Conservation (phyloP, 805 yeast species). For the Candida easanensis region DNA sequence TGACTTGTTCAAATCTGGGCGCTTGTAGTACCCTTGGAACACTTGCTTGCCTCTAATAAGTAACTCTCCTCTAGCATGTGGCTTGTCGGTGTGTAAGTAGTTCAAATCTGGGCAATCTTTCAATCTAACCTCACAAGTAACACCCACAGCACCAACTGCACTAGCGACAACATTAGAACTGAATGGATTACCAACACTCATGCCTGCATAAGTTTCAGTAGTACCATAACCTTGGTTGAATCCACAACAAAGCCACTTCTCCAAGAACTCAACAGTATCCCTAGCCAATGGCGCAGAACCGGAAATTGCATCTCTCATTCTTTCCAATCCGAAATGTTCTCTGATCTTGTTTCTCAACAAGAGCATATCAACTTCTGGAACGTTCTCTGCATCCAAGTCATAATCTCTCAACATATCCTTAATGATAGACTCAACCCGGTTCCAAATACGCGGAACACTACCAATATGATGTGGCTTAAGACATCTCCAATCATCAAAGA, state of each 20-base stretch:
- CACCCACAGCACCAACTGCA: constrained; percentile 40
- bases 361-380: constrained; percentile 31
- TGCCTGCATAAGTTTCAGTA: constrained; percentile 53
- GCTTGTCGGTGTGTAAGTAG: constrained; percentile 25
- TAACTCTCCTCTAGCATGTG: constrained; percentile 43
- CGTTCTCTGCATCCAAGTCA: neutral
- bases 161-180: neutral
- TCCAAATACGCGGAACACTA: constrained; percentile 54
- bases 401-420: constrained; percentile 30
- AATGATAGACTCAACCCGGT: constrained; percentile 46
- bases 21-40: constrained; percentile 48
- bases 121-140: constrained; percentile 45
- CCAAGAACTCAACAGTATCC: constrained; percentile 51
- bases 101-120: constrained; percentile 48
- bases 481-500: constrained; percentile 47
- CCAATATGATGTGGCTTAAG: constrained; percentile 44
- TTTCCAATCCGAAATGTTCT: constrained; percentile 37
- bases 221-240: constrained; percentile 51
- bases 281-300: constrained; percentile 65
- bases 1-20: constrained; percentile 44
- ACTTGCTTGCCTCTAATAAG: constrained; percentile 53
- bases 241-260: constrained; percentile 46
- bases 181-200: constrained; percentile 29
- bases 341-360: constrained; percentile 26
- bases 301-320: constrained; percentile 28